Evolutionary conservation across 805 yeast species (phyloP).

Genomic region (Wickerhamiella alocasiicola): DNA sequence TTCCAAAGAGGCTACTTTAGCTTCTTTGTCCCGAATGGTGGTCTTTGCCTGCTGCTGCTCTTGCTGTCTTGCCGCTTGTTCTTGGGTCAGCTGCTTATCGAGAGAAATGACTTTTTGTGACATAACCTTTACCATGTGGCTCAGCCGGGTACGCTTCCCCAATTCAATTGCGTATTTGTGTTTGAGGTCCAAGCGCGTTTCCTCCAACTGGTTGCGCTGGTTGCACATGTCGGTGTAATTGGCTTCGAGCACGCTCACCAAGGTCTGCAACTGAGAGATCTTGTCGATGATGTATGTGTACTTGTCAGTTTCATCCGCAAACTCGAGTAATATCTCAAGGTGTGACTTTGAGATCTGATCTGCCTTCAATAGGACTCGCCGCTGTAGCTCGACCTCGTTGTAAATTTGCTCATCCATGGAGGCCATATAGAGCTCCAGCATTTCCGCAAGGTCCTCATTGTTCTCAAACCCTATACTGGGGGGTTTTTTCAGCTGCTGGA

Average conservation of each 20-base stretch:
- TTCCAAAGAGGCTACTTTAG: not conserved
- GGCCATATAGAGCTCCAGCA: conserved; percentile 22
- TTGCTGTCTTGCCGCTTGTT: conserved; percentile 3
- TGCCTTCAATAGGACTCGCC: conserved; percentile 3
- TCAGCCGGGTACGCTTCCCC: conserved; percentile 12
- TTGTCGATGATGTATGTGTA: conserved; percentile 7
- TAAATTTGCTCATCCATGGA: conserved; percentile 22
- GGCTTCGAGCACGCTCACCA: conserved; percentile 6
- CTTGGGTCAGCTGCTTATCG: conserved; percentile 1
- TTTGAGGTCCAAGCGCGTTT: conserved; percentile 12
- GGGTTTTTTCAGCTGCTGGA: conserved; percentile 17
- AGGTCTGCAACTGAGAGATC: conserved; percentile 3
- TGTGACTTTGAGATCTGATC: conserved; percentile 6
- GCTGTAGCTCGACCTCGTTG: conserved; percentile 19
- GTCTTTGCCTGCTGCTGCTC: conserved; percentile 1
- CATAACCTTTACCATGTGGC: conserved; percentile 13
- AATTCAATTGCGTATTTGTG: conserved; percentile 12
- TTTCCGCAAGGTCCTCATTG: conserved; percentile 14
- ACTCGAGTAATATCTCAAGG: conserved; percentile 3
- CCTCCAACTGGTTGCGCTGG: conserved; percentile 11
- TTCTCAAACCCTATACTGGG: conserved; percentile 16
- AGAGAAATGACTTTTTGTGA: conserved; percentile 9
- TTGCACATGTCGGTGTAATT: conserved; percentile 9
- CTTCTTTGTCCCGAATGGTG: not conserved
- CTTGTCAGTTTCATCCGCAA: conserved; percentile 9